Base-by-base conservation (phyloP, 495 filamentous ascomycete genomes). In the Geopyxis carbonaria region DNA sequence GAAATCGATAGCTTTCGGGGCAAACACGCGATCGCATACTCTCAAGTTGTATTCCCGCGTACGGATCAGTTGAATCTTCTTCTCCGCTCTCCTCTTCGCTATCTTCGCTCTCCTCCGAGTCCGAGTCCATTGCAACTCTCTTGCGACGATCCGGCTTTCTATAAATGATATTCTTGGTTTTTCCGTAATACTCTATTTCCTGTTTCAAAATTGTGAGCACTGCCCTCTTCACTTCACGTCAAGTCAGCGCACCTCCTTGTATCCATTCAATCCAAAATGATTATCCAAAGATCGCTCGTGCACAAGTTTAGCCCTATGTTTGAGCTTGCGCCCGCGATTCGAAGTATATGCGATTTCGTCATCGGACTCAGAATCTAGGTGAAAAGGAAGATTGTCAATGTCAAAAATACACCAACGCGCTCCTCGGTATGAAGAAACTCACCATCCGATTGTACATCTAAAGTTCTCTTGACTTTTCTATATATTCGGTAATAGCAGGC, bases 301-400 rank as follows among this genome's bases (percentile, higher is more conserved):
- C 30, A 91, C 73, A 59, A 79, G 81, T 56, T 72, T 69, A 29
- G 85, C 76, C 53, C 80, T 80, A 50, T 70, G 78, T 59, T 80
- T 80, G 42, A 95, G 69, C 57, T 93, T 99, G 57, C 93, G 80
- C 32, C 81, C 84, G 51, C 87, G 80, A 59, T 93, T 95, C 5
- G 80, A 85, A 37, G 72, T 72, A 54, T 75, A 70, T 29, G 73
- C 69, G 51, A 89, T 80, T 30, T 75, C 70, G 46, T 82, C 79
- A 58, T 94, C 89, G 15, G 82, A 82, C 51, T 87, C 85, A 31
- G 80, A 80, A 34, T 79, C 85, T 93, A 53, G 22, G 44, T 42
- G 16, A 22, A 24, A 22, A 33, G 22, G 33, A 34, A 7, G 41
- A 42, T n/a, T n/a, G n/a, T n/a, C n/a, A n/a, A n/a, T n/a, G n/a